A percentile compares a stretch with the other conserved stretches of the same genome.
phyloP scores from a whole-genome alignment of 495 filamentous ascomycete genomes.

The Daldinia grandis region DNA sequence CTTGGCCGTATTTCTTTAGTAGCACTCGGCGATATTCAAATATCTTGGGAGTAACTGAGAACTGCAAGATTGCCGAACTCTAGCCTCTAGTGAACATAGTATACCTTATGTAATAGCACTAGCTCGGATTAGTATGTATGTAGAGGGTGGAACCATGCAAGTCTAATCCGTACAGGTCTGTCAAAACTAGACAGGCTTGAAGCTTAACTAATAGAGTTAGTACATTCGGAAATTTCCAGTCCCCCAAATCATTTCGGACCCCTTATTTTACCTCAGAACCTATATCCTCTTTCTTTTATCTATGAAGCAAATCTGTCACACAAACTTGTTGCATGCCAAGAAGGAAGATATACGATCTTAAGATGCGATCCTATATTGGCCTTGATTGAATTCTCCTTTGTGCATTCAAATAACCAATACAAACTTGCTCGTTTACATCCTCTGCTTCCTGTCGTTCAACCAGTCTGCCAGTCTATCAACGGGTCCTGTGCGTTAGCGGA shows the following conservation, averaged over 20 bases:
- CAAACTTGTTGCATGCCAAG: background rate
- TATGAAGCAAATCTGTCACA: background rate
- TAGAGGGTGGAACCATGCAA: too few species aligned
- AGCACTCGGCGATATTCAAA: conserved; percentile 26
- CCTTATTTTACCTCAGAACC: background rate
- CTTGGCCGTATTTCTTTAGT: conserved; percentile 16
- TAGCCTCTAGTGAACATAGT: background rate
- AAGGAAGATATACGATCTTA: background rate
- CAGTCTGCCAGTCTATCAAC: background rate
- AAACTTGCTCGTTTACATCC: background rate
- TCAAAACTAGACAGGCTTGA: background rate
- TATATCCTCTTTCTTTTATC: background rate
- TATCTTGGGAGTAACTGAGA: conserved; percentile 10
- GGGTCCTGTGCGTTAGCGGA: background rate
- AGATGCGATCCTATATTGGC: background rate
- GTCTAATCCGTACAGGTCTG: background rate
- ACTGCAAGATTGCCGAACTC: background rate
- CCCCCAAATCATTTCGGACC: conserved; percentile 2
- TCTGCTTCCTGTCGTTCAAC: background rate
- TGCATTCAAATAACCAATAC: background rate
- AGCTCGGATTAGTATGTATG: background rate
- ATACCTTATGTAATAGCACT: background rate
- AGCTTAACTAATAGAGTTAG: conserved; percentile 1
- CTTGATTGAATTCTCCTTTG: background rate
- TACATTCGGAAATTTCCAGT: conserved; percentile 23